Conservation (phyloP, 805 yeast genomes). For the Candida stauntonica region DNA sequence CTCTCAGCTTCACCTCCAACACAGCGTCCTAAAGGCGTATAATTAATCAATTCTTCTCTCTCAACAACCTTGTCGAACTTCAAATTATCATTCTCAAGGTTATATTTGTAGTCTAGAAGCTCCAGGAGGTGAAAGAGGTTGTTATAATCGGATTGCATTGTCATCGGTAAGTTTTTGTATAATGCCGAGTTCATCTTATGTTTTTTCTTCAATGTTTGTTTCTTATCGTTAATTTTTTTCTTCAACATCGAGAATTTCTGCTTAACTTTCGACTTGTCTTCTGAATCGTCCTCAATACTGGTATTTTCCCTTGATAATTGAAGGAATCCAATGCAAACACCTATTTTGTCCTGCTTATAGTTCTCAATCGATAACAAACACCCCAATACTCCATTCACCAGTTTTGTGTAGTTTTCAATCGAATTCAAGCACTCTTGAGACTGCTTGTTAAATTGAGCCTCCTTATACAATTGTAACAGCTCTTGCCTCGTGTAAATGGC, state of each 20-base stretch:
- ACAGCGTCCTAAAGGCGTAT: constrained; percentile 24
- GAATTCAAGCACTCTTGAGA: too few species aligned
- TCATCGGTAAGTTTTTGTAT: constrained; percentile 4
- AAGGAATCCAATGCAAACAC: constrained; percentile 43
- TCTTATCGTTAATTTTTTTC: constrained; percentile 13
- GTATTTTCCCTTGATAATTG: constrained; percentile 33
- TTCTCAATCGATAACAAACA: constrained; percentile 40
- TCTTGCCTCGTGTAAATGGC: constrained; percentile 39
- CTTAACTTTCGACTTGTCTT: constrained; percentile 3
- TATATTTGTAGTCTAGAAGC: constrained; percentile 36
- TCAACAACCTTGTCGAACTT: constrained; percentile 19
- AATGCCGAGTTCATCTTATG: constrained; percentile 9
- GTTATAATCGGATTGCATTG: constrained; percentile 31
- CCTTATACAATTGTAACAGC: constrained; percentile 1
- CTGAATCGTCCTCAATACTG: constrained; percentile 6
- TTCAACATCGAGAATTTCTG: constrained; percentile 10
- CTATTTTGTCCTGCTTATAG: constrained; percentile 41
- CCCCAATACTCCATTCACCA: constrained; percentile 41
- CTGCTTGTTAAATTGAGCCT: constrained; percentile 8
- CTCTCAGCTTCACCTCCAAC: constrained; percentile 18
- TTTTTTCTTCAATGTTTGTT: constrained; percentile 4
- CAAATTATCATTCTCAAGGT: constrained; percentile 36
- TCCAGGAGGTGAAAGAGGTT: constrained; percentile 39
- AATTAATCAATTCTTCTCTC: constrained; percentile 9
- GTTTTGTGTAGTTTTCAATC: constrained; percentile 28